Evolutionary conservation across 768 basidiomycete genomes (phyloP).

Genomic region (Lentinula sp.): DNA sequence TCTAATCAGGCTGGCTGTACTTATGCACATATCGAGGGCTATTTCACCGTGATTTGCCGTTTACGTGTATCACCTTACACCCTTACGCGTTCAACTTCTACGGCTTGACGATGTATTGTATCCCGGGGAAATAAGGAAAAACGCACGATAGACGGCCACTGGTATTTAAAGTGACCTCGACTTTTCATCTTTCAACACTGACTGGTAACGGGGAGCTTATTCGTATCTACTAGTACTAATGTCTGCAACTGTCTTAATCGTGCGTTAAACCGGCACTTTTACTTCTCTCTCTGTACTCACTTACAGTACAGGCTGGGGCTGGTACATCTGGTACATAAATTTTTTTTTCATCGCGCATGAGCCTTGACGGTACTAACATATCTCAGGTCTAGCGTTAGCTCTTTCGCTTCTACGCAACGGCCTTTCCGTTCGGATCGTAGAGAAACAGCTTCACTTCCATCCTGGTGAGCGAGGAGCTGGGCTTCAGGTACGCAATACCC

Average conservation of each 20-base stretch:
- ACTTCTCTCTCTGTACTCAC: neutral
- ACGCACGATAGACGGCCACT: too few relatives aligned
- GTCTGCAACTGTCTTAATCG: neutral
- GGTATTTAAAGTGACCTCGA: too few relatives aligned
- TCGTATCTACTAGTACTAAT: too few relatives aligned
- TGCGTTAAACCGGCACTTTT: neutral
- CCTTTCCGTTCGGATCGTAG: conserved; percentile 25
- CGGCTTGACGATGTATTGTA: too few relatives aligned
- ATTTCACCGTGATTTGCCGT: too few relatives aligned
- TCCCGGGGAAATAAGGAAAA: too few relatives aligned
- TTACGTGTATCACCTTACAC: too few relatives aligned
- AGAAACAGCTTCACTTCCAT: conserved; percentile 15
- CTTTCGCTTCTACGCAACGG: conserved; percentile 21
- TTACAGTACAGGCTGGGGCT: neutral
- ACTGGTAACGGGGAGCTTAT: too few relatives aligned
- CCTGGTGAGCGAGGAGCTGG: conserved; percentile 19
- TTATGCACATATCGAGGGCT: too few relatives aligned
- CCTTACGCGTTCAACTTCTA: too few relatives aligned
- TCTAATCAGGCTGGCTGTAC: too few relatives aligned
- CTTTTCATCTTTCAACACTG: too few relatives aligned
- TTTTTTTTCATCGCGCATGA: neutral
- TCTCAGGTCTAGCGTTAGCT: conserved; percentile 22
- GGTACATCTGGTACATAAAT: conserved; percentile 1
- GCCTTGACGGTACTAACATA: conserved; percentile 2
- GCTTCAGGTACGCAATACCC: conserved; percentile 13